Percentiles rank a stretch among this genome's conserved stretches.
These are phyloP conservation scores for Plasmodium sp. DNA, from an alignment of 169 alveolate genomes.

Conservation along the genomic window DNA sequence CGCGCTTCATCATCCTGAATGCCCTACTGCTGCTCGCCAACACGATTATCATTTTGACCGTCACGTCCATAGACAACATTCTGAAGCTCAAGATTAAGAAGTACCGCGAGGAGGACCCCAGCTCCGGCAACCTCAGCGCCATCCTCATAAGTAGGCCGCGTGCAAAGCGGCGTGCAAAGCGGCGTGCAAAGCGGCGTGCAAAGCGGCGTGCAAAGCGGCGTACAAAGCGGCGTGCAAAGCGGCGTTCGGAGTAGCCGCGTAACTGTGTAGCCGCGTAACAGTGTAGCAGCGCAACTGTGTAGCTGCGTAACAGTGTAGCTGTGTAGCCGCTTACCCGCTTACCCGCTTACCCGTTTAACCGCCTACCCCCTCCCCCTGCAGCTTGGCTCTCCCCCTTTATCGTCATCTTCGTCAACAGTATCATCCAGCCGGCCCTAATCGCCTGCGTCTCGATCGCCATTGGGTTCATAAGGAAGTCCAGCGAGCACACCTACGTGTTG, in stretches of 20 bases:
- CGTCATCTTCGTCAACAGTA: slow-evolving; percentile 65
- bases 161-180: no score
- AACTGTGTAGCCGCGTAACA: neutral
- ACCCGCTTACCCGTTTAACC: neutral
- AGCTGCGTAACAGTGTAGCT: neutral
- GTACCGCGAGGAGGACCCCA: slow-evolving; percentile 33
- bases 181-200: no score
- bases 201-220: no score
- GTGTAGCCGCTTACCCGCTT: neutral
- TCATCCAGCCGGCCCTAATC: slow-evolving; percentile 53
- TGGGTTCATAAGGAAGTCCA: slow-evolving; percentile 67
- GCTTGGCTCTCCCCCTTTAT: slow-evolving; percentile 74
- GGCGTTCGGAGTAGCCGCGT: neutral
- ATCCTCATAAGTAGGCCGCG: slow-evolving; percentile 5
- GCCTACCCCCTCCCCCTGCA: neutral
- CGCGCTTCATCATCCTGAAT: slow-evolving; percentile 36
- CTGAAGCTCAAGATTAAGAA: slow-evolving; percentile 23
- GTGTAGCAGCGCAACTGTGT: neutral
- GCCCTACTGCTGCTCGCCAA: slow-evolving; percentile 50
- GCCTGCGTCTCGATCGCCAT: slow-evolving; percentile 48
- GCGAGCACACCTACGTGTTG: slow-evolving; percentile 59
- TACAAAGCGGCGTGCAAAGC: no score
- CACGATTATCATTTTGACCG: slow-evolving; percentile 48
- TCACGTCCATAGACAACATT: slow-evolving; percentile 53
- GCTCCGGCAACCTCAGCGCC: slow-evolving; percentile 25